A percentile compares a stretch with the other conserved stretches of the same genome.
Evolutionary conservation across 768 basidiomycete species (phyloP).

Genomic region (Rhodotorula taiwanensis): DNA sequence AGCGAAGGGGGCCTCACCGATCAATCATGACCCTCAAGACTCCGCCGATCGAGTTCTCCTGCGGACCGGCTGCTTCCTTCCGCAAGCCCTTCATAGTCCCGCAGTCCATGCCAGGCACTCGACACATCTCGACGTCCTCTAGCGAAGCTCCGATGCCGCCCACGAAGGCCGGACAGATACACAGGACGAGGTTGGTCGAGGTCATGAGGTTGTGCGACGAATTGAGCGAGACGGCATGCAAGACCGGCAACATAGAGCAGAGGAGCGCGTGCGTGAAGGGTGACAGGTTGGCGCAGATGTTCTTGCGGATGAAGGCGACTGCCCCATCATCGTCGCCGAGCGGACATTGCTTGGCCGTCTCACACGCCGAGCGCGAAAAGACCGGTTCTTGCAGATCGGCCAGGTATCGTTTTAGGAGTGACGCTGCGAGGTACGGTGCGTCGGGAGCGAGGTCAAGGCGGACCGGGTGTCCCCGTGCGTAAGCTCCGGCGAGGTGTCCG

Average conservation of each 20-base stretch:
- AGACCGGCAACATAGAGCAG: not conserved
- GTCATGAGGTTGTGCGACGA: slow-evolving; percentile 20
- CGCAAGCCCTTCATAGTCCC: not conserved
- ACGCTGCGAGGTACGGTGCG: slow-evolving; percentile 28
- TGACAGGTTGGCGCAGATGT: slow-evolving; percentile 1
- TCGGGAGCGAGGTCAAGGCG: slow-evolving; percentile 18
- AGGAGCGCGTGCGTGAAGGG: not conserved
- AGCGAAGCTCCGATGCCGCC: slow-evolving; percentile 14
- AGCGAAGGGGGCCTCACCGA: too few species aligned
- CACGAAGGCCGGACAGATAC: slow-evolving; percentile 10
- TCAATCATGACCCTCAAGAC: slow-evolving; percentile 27
- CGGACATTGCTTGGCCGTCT: not conserved
- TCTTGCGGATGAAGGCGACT: not conserved
- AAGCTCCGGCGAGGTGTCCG: slow-evolving; percentile 11
- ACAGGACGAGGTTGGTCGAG: slow-evolving; percentile 20
- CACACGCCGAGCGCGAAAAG: not conserved
- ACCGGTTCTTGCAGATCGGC: slow-evolving; percentile 9
- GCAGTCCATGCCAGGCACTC: slow-evolving; percentile 1
- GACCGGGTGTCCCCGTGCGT: slow-evolving; percentile 22
- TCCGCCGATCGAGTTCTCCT: slow-evolving; percentile 17
- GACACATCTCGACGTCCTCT: slow-evolving; percentile 9
- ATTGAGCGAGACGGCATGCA: not conserved
- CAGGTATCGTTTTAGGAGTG: slow-evolving; percentile 28
- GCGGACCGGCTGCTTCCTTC: not conserved
- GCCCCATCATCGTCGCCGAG: not conserved